phyloP scores from a whole-genome alignment of 1,139 yeast genomes.

The Geotrichum australiense region DNA sequence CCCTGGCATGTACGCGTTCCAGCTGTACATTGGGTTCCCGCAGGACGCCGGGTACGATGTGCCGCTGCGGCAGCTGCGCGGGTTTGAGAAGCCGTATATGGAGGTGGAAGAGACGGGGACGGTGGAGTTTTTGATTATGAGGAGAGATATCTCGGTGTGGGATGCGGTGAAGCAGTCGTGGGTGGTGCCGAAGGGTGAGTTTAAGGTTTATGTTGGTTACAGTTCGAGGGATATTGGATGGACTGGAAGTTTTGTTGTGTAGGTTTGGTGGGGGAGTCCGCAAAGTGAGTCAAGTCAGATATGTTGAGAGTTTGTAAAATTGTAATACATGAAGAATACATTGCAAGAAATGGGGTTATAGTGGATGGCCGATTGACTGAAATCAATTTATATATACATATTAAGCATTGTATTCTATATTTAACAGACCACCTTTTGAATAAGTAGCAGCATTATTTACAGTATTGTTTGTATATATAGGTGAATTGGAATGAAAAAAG shows the following conservation, averaged over 20 bases:
- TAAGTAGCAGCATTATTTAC: too few relatives aligned
- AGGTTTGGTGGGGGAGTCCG: too few relatives aligned
- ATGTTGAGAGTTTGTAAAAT: too few relatives aligned
- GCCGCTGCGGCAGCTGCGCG: constrained; percentile 50
- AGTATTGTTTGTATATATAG: too few relatives aligned
- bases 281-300: too few relatives aligned
- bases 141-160: constrained; percentile 57
- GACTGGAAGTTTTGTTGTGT: constrained; percentile 32
- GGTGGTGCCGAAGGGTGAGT: constrained; percentile 54
- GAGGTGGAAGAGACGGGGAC: constrained; percentile 40
- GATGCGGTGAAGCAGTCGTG: constrained; percentile 53
- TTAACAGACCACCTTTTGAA: too few relatives aligned
- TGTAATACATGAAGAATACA: too few relatives aligned
- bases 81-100: constrained; percentile 51
- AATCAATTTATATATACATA: too few relatives aligned
- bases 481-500: too few relatives aligned
- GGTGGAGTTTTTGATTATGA: constrained; percentile 43
- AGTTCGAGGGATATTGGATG: constrained; percentile 49
- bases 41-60: constrained; percentile 35
- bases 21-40: constrained; percentile 53
- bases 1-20: constrained; percentile 50
- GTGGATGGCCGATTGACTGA: too few relatives aligned
- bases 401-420: too few relatives aligned
- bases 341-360: too few relatives aligned
- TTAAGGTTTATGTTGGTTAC: constrained; percentile 47